Evolutionary conservation across 2,329 filamentous ascomycete genomes (phyloP), one percentile per base, ranked within the genome.

Genomic region (Claviceps maximensis): DNA sequence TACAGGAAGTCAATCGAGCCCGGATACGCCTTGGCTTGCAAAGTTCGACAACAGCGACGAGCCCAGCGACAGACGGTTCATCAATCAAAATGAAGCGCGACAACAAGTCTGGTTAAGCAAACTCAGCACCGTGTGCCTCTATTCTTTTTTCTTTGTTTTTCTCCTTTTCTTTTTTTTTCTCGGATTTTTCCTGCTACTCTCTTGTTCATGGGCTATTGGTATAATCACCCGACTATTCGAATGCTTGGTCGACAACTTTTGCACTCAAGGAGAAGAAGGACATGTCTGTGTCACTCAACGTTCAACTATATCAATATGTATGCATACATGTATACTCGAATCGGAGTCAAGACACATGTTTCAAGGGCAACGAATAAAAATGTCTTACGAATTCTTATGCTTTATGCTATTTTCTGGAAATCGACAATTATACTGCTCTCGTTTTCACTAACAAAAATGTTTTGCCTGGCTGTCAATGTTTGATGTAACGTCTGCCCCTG

Each of bases 1-100:
- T 74, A 69, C 69, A 69, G 72, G 53, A 76, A 76, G 56, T 70
- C 70, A 23, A 69, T 70, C 47, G 70, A 74, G 57, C 73, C 73
- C 6, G 72, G 71, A 2, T 76, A 75, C 57, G 73, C 74, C 25
- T 57, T 70, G 54, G 65, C 69, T 57, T 76, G 74, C 62, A 73
- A 72, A 56, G 62, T 64, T 42, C 64, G 73, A 47, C 73, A 75
- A 58, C 69, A 71, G 54, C 61, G 64, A 25, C 64, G 71, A 50
- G 63, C 62, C 25, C 66, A 67, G 52, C 59, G 65, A 23, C 58
- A 58, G 33, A 47, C 55, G 21, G 44, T 25, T 15, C 38, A 27
- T n/a, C 56, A 55, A 15, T 19, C 29, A 38, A 54, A 57, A 45
- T 21, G 9, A 25, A 50, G 8, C 25, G 21, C 15, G 31, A 23